Base-by-base conservation (phyloP, 2,329 filamentous ascomycete species). In the Aspergillus hiratsukae region DNA sequence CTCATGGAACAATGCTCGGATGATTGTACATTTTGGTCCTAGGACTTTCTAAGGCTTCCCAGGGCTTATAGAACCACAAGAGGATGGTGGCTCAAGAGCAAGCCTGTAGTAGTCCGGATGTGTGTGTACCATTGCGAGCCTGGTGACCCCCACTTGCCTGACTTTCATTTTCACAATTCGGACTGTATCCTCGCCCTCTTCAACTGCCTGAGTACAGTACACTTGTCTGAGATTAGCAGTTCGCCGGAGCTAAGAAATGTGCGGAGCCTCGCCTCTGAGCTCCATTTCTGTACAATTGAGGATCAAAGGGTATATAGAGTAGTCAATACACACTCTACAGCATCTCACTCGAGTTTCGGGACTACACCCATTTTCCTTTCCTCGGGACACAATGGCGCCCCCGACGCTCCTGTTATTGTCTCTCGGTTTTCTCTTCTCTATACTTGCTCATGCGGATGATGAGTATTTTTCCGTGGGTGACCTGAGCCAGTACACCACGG, bases 401-500 rank as follows among this genome's bases (percentile, higher is more conserved):
- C 29, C 21, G 52, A 35, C 23, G 28, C 45, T 21, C 21, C 19
- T 49, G 49, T 49, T 29, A 40, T 35, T 45, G 9, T 43, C 46
- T 21, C 52, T 54, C 11, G 46, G 28, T 49, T 10, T 49, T 9
- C 46, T 49, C 10, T 54, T 43, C 17, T 40, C 43, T 28, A 40
- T 43, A 41, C 23, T 54, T 41, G 9, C 46, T 49, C 31, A 14
- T 49, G 52, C 9, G 28, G 35, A 11, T 37, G 46, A 54, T 54
- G 46, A 49, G 3, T 54, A 54, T 37, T 54, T 54, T 43, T 6
- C 27, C 14, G 52, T 54, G 25, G 52, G 52, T n/a, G 35, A 54
- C 31, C 46, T 54, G 27, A 49, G 52, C 25, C 46, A 54, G 46
- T 54, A 49, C 25, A 54, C 46, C 46, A 54, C 52, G n/a, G 9